Conservation (phyloP, 108 stramenopile species). For the Aurantiochytrium sp. region DNA sequence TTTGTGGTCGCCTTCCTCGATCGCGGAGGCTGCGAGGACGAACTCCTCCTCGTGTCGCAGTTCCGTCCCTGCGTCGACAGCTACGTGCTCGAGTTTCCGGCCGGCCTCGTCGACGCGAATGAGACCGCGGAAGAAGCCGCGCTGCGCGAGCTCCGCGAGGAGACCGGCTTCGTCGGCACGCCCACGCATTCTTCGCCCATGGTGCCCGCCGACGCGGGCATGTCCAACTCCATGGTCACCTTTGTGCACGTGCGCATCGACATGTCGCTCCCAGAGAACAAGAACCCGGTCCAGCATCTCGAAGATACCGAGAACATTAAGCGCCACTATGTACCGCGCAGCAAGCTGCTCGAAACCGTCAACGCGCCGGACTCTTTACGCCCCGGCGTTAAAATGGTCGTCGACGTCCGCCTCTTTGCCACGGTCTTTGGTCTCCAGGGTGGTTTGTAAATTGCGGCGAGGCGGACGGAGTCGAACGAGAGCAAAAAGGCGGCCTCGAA, state of each 20-base stretch:
- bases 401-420: neutral
- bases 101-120: neutral
- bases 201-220: neutral
- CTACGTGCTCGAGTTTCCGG: neutral
- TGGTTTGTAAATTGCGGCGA: no score
- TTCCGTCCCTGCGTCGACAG: neutral
- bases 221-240: neutral
- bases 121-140: neutral
- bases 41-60: neutral
- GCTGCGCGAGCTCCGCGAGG: neutral
- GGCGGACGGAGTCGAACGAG: no score
- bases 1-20: neutral
- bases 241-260: neutral
- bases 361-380: neutral
- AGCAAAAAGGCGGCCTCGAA: no score
- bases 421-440: neutral
- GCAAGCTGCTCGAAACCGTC: neutral
- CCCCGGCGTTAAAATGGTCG: neutral
- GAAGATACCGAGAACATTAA: neutral
- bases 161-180: neutral
- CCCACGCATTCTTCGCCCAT: neutral
- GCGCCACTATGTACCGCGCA: neutral
- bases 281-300: neutral
- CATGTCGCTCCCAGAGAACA: neutral
- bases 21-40: neutral